Evolutionary conservation across 345 rosid species (phyloP).

Genomic region (Camelina sativa): DNA sequence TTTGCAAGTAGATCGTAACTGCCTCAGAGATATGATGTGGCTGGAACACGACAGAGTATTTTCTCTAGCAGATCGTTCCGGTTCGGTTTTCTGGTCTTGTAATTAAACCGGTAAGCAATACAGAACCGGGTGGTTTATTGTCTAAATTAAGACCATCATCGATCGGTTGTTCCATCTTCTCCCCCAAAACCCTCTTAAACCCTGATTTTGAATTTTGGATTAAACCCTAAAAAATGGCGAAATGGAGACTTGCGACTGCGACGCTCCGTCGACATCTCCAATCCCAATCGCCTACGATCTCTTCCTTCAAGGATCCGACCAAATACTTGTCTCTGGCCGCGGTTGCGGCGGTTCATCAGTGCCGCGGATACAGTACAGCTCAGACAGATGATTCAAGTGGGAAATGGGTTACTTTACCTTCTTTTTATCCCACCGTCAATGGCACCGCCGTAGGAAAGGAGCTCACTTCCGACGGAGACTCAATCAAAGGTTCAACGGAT

Average conservation of each 20-base stretch:
- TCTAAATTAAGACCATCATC: neutral
- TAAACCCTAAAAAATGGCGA: conserved; percentile 36
- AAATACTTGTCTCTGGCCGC: conserved; percentile 1
- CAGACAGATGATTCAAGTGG: conserved; percentile 40
- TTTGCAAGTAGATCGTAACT: neutral
- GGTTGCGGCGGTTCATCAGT: conserved; percentile 8
- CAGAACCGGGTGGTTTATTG: too few species aligned
- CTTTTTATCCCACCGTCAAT: conserved; percentile 53
- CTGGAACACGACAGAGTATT: neutral
- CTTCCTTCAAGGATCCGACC: neutral
- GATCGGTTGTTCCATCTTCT: neutral
- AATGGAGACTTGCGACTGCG: conserved; percentile 41
- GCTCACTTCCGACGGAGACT: conserved; percentile 30
- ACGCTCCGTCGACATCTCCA: conserved; percentile 51
- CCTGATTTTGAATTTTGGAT: conserved; percentile 9
- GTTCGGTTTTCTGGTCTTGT: too few species aligned
- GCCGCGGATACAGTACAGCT: conserved; percentile 38
- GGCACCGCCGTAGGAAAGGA: conserved; percentile 59
- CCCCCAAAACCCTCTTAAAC: conserved; percentile 24
- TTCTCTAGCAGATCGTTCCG: neutral
- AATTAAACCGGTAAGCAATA: too few species aligned
- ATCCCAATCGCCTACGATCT: conserved; percentile 16
- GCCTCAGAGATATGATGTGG: neutral
- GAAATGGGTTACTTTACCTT: conserved; percentile 76
- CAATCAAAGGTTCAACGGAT: conserved; percentile 20